phyloP scores from a whole-genome alignment of 345 rosid species.

The Heritiera fomes region DNA sequence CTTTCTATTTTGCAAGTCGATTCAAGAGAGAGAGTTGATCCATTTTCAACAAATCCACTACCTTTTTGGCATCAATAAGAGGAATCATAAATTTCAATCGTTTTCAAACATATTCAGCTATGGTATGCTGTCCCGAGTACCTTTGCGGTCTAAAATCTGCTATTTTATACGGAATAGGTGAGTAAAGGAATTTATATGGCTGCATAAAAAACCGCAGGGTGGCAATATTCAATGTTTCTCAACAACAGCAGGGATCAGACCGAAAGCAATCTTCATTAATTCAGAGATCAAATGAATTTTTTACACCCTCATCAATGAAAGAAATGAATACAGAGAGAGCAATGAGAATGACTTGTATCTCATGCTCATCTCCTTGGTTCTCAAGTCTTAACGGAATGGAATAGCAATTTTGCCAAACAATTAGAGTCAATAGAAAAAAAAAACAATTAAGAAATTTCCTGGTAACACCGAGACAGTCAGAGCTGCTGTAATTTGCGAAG shows the following conservation, averaged over 20 bases:
- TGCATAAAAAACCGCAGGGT: background rate
- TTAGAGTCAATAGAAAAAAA: conserved; percentile 11
- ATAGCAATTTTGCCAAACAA: conserved; percentile 37
- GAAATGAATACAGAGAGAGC: conserved; percentile 38
- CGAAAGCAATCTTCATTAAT: conserved; percentile 8
- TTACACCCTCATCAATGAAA: conserved; percentile 36
- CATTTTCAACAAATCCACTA: too few relatives aligned
- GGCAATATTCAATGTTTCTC: background rate
- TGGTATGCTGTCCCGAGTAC: background rate
- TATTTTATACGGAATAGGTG: background rate
- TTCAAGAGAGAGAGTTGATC: too few relatives aligned
- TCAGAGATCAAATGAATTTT: conserved; percentile 29
- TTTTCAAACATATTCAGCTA: background rate
- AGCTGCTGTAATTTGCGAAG: conserved; percentile 51
- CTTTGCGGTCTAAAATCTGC: background rate
- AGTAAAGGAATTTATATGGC: background rate
- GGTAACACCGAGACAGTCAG: conserved; percentile 28
- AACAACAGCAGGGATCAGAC: background rate
- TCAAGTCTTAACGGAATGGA: conserved; percentile 22
- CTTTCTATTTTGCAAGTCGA: too few relatives aligned
- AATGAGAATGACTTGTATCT: conserved; percentile 36
- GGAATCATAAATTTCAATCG: background rate
- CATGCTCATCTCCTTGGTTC: conserved; percentile 35
- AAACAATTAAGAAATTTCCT: conserved; percentile 19
- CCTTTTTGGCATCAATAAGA: background rate